These are phyloP conservation scores for Lasiodiplodia hormozganensis DNA, from an alignment of 2,329 filamentous ascomycete genomes.

Conservation along the genomic window DNA sequence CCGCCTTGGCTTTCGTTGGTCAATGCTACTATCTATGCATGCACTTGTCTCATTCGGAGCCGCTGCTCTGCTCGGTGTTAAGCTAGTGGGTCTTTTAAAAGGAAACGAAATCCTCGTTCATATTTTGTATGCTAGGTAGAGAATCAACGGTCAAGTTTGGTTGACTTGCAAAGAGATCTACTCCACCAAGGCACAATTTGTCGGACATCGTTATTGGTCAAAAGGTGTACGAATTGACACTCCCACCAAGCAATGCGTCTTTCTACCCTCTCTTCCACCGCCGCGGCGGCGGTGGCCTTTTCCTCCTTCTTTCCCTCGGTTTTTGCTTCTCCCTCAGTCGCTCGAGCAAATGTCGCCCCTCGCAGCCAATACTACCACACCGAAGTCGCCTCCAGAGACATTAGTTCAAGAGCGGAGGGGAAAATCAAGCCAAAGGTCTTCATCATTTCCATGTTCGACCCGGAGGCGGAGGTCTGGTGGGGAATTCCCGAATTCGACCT, in stretches of 20 bases:
- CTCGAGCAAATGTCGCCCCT: conserved; percentile 1
- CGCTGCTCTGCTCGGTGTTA: neutral
- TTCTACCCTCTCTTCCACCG: conserved; percentile 1
- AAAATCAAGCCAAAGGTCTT: conserved; percentile 66
- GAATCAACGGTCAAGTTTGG: neutral
- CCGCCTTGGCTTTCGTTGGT: conserved; percentile 11
- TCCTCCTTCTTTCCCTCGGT: conserved; percentile 9
- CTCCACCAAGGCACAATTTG: neutral
- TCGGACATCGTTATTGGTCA: neutral
- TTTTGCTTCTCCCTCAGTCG: conserved; percentile 19
- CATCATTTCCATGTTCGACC: conserved; percentile 66
- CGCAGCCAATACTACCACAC: neutral
- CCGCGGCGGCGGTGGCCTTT: neutral
- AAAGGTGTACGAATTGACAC: neutral
- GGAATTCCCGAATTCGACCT: conserved; percentile 63
- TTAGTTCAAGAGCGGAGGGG: conserved; percentile 40
- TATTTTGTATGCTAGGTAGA: neutral
- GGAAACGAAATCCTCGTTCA: neutral
- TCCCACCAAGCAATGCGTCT: conserved; percentile 8
- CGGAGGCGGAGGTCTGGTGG: conserved; percentile 59
- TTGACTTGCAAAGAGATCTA: neutral
- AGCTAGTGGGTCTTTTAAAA: neutral
- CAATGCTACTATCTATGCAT: conserved; percentile 27
- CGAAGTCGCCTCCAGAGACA: neutral
- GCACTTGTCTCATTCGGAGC: neutral